Conservation (phyloP, 1,139 yeast species). For the Yamadazyma taylorii region DNA sequence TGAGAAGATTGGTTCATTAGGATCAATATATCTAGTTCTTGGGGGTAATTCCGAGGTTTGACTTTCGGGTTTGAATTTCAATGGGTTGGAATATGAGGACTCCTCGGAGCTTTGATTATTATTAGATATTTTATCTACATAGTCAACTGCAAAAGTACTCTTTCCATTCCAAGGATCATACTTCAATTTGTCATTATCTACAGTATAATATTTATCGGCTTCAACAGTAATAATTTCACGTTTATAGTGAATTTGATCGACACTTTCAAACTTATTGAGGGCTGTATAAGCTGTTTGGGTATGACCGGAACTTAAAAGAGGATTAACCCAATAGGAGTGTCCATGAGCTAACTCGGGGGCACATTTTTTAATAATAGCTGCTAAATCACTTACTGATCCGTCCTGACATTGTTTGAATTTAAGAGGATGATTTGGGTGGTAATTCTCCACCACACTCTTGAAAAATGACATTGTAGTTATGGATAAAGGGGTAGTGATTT, state of each 20-base stretch:
- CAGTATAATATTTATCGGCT: conserved; percentile 24
- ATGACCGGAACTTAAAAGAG: conserved; percentile 43
- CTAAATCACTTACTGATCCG: conserved; percentile 19
- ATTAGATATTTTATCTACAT: too few relatives aligned
- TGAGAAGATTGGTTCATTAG: conserved; percentile 20
- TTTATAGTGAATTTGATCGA: conserved; percentile 39
- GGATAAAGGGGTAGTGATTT: too few relatives aligned
- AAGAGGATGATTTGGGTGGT: conserved; percentile 29
- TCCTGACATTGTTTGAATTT: conserved; percentile 18
- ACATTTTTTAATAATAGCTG: conserved; percentile 21
- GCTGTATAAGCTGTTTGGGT: conserved; percentile 51
- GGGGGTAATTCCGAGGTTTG: conserved; percentile 44
- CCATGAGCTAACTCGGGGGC: conserved; percentile 37
- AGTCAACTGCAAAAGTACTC: conserved; percentile 43
- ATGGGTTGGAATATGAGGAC: conserved; percentile 26
- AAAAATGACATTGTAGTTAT: conserved; percentile 7
- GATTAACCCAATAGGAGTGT: conserved; percentile 36
- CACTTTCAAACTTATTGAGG: conserved; percentile 34
- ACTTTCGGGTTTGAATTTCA: conserved; percentile 29
- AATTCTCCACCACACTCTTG: conserved; percentile 23
- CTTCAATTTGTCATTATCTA: conserved; percentile 28
- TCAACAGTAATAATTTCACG: conserved; percentile 37
- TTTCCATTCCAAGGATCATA: conserved; percentile 46
- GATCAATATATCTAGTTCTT: conserved; percentile 42
- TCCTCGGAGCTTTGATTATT: too few relatives aligned